phyloP scores from a whole-genome alignment of 2,329 filamentous ascomycete genomes.

The Fusarium sp. region DNA sequence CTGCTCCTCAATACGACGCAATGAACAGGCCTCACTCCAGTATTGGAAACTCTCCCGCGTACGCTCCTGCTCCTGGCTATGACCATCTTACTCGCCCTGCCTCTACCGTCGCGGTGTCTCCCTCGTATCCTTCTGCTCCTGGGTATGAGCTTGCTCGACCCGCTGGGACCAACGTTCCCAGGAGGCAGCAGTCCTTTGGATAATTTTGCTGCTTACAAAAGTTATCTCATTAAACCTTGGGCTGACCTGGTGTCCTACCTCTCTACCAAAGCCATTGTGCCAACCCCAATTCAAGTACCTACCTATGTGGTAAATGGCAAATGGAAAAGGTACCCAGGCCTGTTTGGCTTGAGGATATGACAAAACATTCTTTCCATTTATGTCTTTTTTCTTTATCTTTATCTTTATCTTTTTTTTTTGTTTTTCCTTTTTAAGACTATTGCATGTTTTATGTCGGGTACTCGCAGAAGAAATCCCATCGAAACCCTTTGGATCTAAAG shows the following conservation, averaged over 20 bases:
- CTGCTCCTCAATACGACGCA: constrained; percentile 62
- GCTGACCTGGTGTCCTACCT: neutral
- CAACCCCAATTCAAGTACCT: constrained; percentile 12
- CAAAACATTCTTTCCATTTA: constrained; percentile 33
- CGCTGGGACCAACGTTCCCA: constrained; percentile 56
- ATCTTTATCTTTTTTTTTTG: neutral
- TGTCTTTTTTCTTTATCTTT: neutral
- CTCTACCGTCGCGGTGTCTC: constrained; percentile 27
- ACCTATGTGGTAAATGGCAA: constrained; percentile 2
- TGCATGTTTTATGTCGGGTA: constrained; percentile 45
- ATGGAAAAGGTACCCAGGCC: constrained; percentile 10
- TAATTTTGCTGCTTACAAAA: neutral
- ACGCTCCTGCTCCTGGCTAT: constrained; percentile 21
- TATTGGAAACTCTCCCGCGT: constrained; percentile 52
- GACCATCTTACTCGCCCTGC: constrained; percentile 23
- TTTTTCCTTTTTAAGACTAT: constrained; percentile 30
- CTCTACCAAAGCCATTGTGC: neutral
- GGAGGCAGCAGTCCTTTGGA: constrained; percentile 51
- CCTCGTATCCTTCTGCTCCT: constrained; percentile 52
- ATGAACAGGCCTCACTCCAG: constrained; percentile 61
- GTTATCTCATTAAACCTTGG: neutral
- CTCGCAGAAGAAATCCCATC: constrained; percentile 46
- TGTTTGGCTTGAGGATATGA: constrained; percentile 10
- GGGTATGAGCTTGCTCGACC: constrained; percentile 63
- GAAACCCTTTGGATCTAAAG: constrained; percentile 44